Base-by-base conservation (phyloP, 495 filamentous ascomycete species). In the Daldinia vernicosa region DNA sequence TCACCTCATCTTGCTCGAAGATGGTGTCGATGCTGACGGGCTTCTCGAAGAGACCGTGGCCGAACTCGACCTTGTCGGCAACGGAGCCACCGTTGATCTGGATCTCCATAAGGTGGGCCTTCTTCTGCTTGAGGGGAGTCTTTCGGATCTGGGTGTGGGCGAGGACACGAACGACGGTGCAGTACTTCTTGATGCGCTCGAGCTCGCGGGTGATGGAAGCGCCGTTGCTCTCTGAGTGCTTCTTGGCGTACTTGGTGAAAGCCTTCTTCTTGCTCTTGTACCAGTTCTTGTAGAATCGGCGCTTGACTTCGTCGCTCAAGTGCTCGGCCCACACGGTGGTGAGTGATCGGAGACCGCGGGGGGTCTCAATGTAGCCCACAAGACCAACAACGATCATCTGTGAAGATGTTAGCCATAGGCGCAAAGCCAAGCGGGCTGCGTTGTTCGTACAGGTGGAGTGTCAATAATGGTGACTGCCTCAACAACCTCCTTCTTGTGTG, bases 231-330 rank as follows among this genome's bases (percentile, higher is more conserved):
- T 97, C 94, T 74, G 96, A 91, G 91, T 98, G 93, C 89, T 97
- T 95, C 93, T 98, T 98, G 88, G 96, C 92, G 85, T 99, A 99
- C 89, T 96, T 97, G 87, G 96, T 99, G 89, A 98, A 99, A 64
- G 96, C 96, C 94, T 99, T 99, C 93, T 97, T 98, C 94, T 99
- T 99, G 88, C 88, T 92, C 89, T 96, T 97, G 92, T 99, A 99
- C 96, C 96, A 99, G 89, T 99, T 99, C 93, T 99, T 99, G 91
- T 99, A 99, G 93, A 99, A 99, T 81, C 96, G 94, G 74, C 96
- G 92, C 89, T 96, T 97, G 84, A 99, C 82, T 87, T 98, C 96
- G 83, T 99, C 96, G 84, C 91, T 91, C 81, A 99, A 83, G 84
- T 99, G 96, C 89, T 98, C 94, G 80, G 95, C 95, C 96, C 96